Evolutionary conservation across 2,329 filamentous ascomycete species (phyloP).

Genomic region (Penicillium crustosum): DNA sequence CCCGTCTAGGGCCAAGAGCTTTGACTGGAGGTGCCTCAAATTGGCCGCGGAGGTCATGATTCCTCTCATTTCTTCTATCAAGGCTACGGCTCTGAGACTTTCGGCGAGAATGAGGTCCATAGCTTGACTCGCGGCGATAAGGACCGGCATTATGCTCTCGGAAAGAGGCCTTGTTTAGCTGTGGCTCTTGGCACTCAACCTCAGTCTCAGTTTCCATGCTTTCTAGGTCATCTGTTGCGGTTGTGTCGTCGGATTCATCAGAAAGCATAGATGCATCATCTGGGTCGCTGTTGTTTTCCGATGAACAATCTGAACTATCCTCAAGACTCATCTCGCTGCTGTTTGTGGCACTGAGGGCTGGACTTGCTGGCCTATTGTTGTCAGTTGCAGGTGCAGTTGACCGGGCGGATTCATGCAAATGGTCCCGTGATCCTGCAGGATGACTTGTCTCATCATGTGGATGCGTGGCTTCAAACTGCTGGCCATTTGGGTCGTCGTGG

Average conservation of each 20-base stretch:
- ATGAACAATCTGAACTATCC: slow-evolving; percentile 11
- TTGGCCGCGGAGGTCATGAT: background rate
- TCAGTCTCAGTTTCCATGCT: slow-evolving; percentile 23
- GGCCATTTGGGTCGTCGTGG: background rate
- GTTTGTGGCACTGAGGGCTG: background rate
- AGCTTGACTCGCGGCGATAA: slow-evolving; percentile 7
- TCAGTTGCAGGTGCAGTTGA: background rate
- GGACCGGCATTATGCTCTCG: slow-evolving; percentile 22
- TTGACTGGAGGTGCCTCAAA: slow-evolving; percentile 8
- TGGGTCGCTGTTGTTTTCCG: slow-evolving; percentile 27
- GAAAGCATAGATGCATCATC: slow-evolving; percentile 32
- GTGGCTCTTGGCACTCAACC: slow-evolving; percentile 15
- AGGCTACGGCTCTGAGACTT: slow-evolving; percentile 7
- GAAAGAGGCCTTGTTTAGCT: slow-evolving; percentile 22
- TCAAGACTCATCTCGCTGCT: background rate
- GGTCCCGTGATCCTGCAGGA: background rate
- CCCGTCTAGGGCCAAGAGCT: background rate
- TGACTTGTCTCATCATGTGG: background rate
- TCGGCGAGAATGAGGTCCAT: slow-evolving; percentile 1
- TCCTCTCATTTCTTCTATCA: slow-evolving; percentile 12
- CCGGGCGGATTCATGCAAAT: background rate
- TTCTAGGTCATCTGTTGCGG: slow-evolving; percentile 30
- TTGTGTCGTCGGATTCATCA: slow-evolving; percentile 29
- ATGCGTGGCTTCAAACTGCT: background rate
- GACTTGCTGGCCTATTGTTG: background rate